Conservation (phyloP, 768 basidiomycete genomes). For the Macrolepiota fuliginosa region DNA sequence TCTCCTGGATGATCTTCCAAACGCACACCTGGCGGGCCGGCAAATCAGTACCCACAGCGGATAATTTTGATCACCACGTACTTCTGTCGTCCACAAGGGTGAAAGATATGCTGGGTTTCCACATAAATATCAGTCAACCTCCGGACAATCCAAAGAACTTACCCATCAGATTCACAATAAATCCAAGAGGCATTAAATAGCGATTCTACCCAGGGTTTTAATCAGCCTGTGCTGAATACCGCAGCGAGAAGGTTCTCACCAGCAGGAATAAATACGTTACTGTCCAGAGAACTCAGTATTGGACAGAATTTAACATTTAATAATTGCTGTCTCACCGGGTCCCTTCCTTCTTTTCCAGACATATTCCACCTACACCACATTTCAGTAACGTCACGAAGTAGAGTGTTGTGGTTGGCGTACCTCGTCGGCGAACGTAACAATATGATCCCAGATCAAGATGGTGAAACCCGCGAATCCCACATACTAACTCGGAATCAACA, state of each 20-base stretch:
- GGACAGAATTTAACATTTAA: background rate
- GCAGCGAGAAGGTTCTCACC: conserved; percentile 21
- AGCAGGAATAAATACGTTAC: conserved; percentile 41
- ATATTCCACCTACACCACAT: conserved; percentile 39
- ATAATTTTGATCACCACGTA: conserved; percentile 14
- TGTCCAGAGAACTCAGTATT: conserved; percentile 13
- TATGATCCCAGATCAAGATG: conserved; percentile 52
- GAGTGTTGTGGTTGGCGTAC: conserved; percentile 16
- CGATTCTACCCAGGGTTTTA: conserved; percentile 43
- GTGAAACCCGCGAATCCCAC: conserved; percentile 50
- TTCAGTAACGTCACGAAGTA: background rate
- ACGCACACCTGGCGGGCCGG: background rate
- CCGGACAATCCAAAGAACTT: background rate
- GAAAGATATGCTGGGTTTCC: conserved; percentile 35
- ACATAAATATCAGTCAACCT: background rate
- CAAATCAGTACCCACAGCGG: background rate
- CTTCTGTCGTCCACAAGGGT: conserved; percentile 35
- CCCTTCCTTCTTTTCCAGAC: conserved; percentile 51
- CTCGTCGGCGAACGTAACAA: conserved; percentile 47
- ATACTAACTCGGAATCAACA: conserved; percentile 28
- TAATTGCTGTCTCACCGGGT: conserved; percentile 29
- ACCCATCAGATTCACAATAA: conserved; percentile 56
- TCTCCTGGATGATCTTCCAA: background rate
- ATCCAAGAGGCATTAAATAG: conserved; percentile 61
- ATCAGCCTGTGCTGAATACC: background rate